These are phyloP conservation scores for Hanseniaspora osmophila DNA, from an alignment of 805 yeast species.

Conservation along the genomic window DNA sequence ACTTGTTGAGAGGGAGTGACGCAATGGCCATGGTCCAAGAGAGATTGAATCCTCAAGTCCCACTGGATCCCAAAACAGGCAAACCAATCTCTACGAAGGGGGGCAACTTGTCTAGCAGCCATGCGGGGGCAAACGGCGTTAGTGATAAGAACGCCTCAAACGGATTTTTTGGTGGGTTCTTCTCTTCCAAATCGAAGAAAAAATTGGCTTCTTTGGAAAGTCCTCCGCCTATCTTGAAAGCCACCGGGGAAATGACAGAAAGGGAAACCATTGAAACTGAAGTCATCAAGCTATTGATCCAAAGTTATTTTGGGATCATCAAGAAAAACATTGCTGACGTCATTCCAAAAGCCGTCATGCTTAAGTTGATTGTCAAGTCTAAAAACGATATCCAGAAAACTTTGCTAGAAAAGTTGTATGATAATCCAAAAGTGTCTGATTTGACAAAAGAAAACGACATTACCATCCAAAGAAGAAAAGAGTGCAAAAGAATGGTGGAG, in stretches of 20 bases:
- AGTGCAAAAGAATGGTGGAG: conserved; percentile 89
- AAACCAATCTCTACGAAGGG: conserved; percentile 41
- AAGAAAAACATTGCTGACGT: conserved; percentile 86
- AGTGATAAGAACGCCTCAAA: conserved; percentile 33
- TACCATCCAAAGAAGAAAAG: conserved; percentile 88
- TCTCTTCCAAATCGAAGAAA: conserved; percentile 83
- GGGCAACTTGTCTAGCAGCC: too few species aligned
- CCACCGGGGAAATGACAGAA: conserved; percentile 81
- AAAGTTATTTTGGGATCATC: conserved; percentile 82
- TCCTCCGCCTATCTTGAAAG: conserved; percentile 89
- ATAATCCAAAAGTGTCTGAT: conserved; percentile 55
- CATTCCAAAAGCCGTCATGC: conserved; percentile 90
- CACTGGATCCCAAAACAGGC: conserved; percentile 81
- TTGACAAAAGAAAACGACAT: conserved; percentile 82
- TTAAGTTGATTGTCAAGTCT: conserved; percentile 72
- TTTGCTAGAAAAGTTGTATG: conserved; percentile 73
- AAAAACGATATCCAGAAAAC: conserved; percentile 85
- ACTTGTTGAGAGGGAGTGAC: conserved; percentile 82
- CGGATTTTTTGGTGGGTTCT: conserved; percentile 93
- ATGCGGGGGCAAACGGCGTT: too few species aligned
- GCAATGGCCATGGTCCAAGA: conserved; percentile 90
- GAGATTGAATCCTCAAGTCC: conserved; percentile 54
- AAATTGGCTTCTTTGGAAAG: conserved; percentile 92
- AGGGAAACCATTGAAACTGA: conserved; percentile 95
- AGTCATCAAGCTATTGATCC: conserved; percentile 82